Conservation (phyloP, 805 yeast genomes). For the Candida silvicultrix region DNA sequence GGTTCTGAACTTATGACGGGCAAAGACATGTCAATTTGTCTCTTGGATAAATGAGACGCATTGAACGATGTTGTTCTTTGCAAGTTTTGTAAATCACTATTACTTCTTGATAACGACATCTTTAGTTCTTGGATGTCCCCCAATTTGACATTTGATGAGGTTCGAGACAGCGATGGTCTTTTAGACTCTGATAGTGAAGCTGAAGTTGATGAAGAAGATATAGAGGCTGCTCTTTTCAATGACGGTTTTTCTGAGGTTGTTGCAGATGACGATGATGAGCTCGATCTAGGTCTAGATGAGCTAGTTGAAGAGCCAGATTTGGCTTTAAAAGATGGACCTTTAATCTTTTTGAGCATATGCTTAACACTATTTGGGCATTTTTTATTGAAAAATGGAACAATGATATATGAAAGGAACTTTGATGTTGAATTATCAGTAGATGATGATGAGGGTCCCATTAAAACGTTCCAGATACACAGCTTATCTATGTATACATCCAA, state of each 20-base stretch:
- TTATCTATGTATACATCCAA: slow-evolving; percentile 45
- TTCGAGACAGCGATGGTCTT: slow-evolving; percentile 9
- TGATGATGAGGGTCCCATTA: slow-evolving; percentile 28
- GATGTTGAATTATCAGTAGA: slow-evolving; percentile 31
- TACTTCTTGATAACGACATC: slow-evolving; percentile 9
- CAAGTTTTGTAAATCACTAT: slow-evolving; percentile 17
- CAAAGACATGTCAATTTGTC: slow-evolving; percentile 21
- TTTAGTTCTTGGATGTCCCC: slow-evolving; percentile 18
- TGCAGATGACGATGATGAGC: background rate
- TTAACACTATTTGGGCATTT: slow-evolving; percentile 41
- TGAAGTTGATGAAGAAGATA: slow-evolving; percentile 2
- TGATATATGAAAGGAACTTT: slow-evolving; percentile 45
- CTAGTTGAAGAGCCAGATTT: slow-evolving; percentile 1
- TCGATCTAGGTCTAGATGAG: slow-evolving; percentile 1
- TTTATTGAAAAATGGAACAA: slow-evolving; percentile 47
- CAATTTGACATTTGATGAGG: slow-evolving; percentile 14
- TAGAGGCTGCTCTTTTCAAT: background rate
- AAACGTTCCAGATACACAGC: slow-evolving; percentile 46
- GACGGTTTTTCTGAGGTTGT: background rate
- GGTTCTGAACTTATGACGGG: slow-evolving; percentile 11
- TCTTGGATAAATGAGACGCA: slow-evolving; percentile 16
- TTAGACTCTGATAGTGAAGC: slow-evolving; percentile 2
- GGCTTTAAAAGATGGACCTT: slow-evolving; percentile 36
- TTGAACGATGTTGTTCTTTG: slow-evolving; percentile 20
- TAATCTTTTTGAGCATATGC: slow-evolving; percentile 40